Conservation (phyloP, 352 stramenopile species). For the Phytophthora litchii region DNA sequence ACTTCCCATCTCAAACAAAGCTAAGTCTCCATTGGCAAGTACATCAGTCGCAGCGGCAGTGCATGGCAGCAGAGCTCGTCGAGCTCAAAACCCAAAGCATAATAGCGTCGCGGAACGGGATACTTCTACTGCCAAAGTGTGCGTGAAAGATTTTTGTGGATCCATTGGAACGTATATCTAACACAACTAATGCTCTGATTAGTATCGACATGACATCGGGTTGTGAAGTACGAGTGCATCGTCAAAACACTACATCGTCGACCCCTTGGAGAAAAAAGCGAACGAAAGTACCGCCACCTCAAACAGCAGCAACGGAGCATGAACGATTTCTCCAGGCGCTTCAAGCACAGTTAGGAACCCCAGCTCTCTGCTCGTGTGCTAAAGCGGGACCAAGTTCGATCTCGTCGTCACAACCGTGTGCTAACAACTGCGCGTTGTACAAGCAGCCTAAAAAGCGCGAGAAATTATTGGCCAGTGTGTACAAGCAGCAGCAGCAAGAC, state of each 20-base stretch:
- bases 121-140: conserved; percentile 18
- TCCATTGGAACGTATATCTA: neutral
- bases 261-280: conserved; percentile 65
- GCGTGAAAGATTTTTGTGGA: neutral
- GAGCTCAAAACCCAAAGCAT: neutral
- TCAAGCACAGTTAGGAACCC: conserved; percentile 51
- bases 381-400: conserved; percentile 12
- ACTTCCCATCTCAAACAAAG: conserved; percentile 1
- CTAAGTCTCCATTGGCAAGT: conserved; percentile 17
- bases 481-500: conserved; percentile 60
- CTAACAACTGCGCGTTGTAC: conserved; percentile 79
- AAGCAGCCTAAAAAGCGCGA: conserved; percentile 67
- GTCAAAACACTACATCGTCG: conserved; percentile 38
- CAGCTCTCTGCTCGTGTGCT: conserved; percentile 60
- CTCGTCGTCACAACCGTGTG: conserved; percentile 37
- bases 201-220: conserved; percentile 49
- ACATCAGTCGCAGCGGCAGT: conserved; percentile 17
- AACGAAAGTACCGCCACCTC: conserved; percentile 1
- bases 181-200: conserved; percentile 7
- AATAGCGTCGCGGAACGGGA: neutral
- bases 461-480: conserved; percentile 56
- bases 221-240: conserved; percentile 43
- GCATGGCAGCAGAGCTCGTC: conserved; percentile 15
- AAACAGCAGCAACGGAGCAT: conserved; percentile 20
- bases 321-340: conserved; percentile 59